A percentile compares a stretch with the other conserved stretches of the same genome.
These are phyloP conservation scores for Vairimorpha ceranae DNA, from an alignment of 371 early-diverging fungal species.

Conservation along the genomic window DNA sequence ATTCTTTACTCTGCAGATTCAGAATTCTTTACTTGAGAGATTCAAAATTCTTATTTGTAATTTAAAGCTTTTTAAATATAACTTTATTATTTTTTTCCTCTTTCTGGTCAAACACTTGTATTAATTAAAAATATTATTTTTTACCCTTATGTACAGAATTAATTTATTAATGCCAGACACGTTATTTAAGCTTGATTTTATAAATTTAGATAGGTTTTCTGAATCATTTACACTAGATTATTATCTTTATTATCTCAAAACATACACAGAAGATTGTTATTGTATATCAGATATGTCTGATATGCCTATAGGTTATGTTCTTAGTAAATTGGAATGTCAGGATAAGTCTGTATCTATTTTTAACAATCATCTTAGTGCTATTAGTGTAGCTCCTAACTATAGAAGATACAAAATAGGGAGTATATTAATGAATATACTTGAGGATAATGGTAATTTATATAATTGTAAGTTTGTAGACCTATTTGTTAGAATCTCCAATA, in stretches of 20 bases:
- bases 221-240: slow-evolving; percentile 57
- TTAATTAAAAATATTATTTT: slow-evolving; percentile 11
- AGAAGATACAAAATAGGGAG: slow-evolving; percentile 80
- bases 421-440: slow-evolving; percentile 77
- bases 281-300: not conserved
- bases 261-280: slow-evolving; percentile 42
- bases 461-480: slow-evolving; percentile 89
- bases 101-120: too few species aligned
- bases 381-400: slow-evolving; percentile 87
- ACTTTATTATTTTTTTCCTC: too few species aligned
- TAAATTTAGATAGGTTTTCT: slow-evolving; percentile 53
- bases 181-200: slow-evolving; percentile 45
- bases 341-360: slow-evolving; percentile 45
- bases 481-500: slow-evolving; percentile 86
- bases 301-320: slow-evolving; percentile 51
- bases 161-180: slow-evolving; percentile 39
- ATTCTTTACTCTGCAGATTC: too few species aligned
- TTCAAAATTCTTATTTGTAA: too few species aligned
- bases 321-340: slow-evolving; percentile 57
- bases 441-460: slow-evolving; percentile 66
- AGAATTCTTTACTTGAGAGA: too few species aligned
- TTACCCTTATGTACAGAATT: slow-evolving; percentile 30
- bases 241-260: slow-evolving; percentile 53
- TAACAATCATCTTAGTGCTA: slow-evolving; percentile 84
- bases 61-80: too few species aligned